Percentiles rank a stretch among this genome's conserved stretches.
Conservation (phyloP, 805 yeast genomes). For the Suhomyces emberorum region DNA sequence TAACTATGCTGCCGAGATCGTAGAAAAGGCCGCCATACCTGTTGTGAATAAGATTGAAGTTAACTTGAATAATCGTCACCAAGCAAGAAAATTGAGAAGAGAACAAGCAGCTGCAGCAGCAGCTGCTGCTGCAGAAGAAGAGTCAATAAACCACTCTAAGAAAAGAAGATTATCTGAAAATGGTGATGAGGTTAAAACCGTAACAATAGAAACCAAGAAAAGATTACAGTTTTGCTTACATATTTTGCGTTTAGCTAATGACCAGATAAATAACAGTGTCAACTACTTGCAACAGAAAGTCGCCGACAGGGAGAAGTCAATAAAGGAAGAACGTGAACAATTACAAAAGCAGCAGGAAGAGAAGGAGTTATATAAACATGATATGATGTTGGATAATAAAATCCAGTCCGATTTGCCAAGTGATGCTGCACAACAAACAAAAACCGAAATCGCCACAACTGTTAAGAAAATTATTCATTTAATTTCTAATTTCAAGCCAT, state of each 20-base stretch:
- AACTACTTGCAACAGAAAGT: constrained; percentile 53
- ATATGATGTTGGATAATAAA: constrained; percentile 27
- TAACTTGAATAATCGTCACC: constrained; percentile 41
- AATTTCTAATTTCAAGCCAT: constrained; percentile 70
- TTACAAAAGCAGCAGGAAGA: constrained; percentile 10
- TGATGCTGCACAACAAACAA: constrained; percentile 43
- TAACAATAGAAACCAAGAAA: constrained; percentile 70
- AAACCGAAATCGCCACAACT: constrained; percentile 81
- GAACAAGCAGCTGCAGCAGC: constrained; percentile 15
- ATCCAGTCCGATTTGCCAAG: constrained; percentile 15
- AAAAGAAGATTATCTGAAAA: constrained; percentile 21
- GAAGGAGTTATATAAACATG: constrained; percentile 14
- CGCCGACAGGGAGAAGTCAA: constrained; percentile 41
- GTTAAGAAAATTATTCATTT: constrained; percentile 84
- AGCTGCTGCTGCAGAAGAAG: constrained; percentile 1
- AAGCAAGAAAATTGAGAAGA: constrained; percentile 16
- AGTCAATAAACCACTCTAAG: constrained; percentile 9
- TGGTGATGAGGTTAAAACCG: constrained; percentile 14
- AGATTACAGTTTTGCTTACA: constrained; percentile 77
- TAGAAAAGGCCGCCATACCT: constrained; percentile 54
- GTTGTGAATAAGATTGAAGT: constrained; percentile 48
- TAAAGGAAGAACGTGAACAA: constrained; percentile 19
- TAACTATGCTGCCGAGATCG: constrained; percentile 59
- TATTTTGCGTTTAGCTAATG: constrained; percentile 75
- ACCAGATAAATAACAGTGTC: constrained; percentile 67